Base-by-base conservation (phyloP, 2,329 filamentous ascomycete genomes). In the Pseudocercospora fijiensis region DNA sequence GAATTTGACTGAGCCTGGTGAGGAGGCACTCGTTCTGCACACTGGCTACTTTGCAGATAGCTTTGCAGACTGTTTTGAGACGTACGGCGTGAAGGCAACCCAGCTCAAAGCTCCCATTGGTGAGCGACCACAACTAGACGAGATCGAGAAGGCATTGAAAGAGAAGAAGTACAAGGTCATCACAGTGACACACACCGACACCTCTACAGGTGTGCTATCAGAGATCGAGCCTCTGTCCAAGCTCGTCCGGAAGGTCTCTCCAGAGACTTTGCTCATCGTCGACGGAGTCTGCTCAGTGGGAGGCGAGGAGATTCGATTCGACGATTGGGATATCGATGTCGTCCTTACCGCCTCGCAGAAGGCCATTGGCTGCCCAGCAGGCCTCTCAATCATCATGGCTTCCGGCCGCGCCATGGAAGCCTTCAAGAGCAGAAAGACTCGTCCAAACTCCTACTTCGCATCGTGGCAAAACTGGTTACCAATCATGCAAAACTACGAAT, bases 401-500 rank as follows among this genome's bases (percentile, higher is more conserved):
- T 97, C 93, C 74, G 91, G 90, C 65, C 88, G 90, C 68, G 94
- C 95, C 49, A 90, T 99, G 71, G 84, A 95, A 73, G 82, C 83
- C 10, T 90, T 96, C 79, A 87, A 94, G 79, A 85, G 83, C 72
- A 86, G 95, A 76, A 94, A 94, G 82, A 88, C 87, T 10, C 89
- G 90, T 11, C 91, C 93, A 1, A 85, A 87, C 20, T 90, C 92
- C 22, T 99, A 98, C 85, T 99, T 97, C 79, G 93, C 91, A 61
- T 96, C 91, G 11, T 91, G 97, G 84, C 93, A 92, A 84, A 98
- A 98, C 81, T 99, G 95, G 95, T 82, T 93, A 62, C 94, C 94
- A 10, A 90, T 99, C 79, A 98, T 99, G 94, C 88, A 95, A 81
- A 98, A 97, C 81, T 99, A 99, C 79, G 95, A 99, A 82, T 91